Base-by-base conservation (phyloP, 1,284 basidiomycete genomes). In the Apiotrichum domesticum region DNA sequence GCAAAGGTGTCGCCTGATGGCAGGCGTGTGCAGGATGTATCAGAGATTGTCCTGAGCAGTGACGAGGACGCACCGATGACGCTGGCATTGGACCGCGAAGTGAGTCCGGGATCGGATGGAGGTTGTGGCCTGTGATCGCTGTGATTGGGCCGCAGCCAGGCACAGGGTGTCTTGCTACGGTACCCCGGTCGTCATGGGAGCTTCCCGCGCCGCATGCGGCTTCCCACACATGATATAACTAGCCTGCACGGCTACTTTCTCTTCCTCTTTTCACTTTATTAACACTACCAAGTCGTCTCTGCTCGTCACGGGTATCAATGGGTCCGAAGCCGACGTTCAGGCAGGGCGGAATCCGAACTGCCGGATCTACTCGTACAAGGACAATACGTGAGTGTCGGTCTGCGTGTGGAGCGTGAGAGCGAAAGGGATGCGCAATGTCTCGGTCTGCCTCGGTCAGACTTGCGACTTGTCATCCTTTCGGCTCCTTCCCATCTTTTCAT, bases 51-150 rank as follows among this genome's bases (percentile, higher is more conserved):
- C 65, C 80, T 97, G 9, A 85, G 84, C 55, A 82, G 78, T 51
- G 87, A 85, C 37, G 91, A 93, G 71, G 93, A 97, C 75, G 88
- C 87, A 7, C 92, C 93, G 10, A 96, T 93, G 89, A 94, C 91
- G 69, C 87, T 96, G 80, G 86, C 86, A 11, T 81, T 85, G 8
- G 79, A 88, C 69, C 76, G 79, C 13, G 74, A 83, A 73, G 90
- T 88, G 68, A 45, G 74, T 64, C 52, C 10, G 1, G 10, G 8
- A 10, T 8, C 21, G 37, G 37, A 39, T 13, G 9, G 37, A 8
- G 37, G 13, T 29, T 29, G 29, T 29, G 29, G 29, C 29, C 29
- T 29, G 29, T 29, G 29, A 29, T 29, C 3, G 29, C 29, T 29
- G 29, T 29, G 29, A 29, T 29, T 29, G 29, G 29, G 29, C 29